These are phyloP conservation scores for Coemansia asiatica DNA, from an alignment of 192 early-diverging fungal genomes.

Conservation along the genomic window DNA sequence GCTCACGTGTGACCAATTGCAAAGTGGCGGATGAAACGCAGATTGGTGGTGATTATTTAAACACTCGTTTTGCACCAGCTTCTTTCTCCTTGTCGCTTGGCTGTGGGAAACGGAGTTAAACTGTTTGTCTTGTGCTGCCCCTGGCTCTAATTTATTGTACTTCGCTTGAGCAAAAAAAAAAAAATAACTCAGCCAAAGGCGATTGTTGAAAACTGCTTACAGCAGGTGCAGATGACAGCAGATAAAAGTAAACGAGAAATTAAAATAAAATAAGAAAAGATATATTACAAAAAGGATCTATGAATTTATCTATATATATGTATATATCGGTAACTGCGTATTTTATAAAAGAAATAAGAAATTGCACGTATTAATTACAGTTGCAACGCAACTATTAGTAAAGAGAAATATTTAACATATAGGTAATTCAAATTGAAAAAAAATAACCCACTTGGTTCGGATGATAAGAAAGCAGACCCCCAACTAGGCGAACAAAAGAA, in stretches of 20 bases:
- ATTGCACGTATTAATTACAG: background rate
- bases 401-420: background rate
- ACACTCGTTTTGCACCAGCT: background rate
- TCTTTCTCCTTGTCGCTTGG: background rate
- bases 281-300: background rate
- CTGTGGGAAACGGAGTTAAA: background rate
- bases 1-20: conserved; percentile 18
- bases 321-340: too few relatives aligned
- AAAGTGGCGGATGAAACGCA: background rate
- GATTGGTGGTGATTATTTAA: background rate
- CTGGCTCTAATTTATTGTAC: background rate
- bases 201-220: background rate
- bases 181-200: background rate
- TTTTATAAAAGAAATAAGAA: background rate
- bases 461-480: background rate
- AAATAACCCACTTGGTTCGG: background rate
- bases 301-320: too few relatives aligned
- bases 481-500: background rate
- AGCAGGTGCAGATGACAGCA: background rate
- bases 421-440: background rate
- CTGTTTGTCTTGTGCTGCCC: background rate
- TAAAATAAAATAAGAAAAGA: background rate
- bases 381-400: background rate
- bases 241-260: background rate
- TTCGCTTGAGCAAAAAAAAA: too few relatives aligned